Base-by-base conservation (phyloP, 2,329 filamentous ascomycete species). In the Helminthosporium solani region DNA sequence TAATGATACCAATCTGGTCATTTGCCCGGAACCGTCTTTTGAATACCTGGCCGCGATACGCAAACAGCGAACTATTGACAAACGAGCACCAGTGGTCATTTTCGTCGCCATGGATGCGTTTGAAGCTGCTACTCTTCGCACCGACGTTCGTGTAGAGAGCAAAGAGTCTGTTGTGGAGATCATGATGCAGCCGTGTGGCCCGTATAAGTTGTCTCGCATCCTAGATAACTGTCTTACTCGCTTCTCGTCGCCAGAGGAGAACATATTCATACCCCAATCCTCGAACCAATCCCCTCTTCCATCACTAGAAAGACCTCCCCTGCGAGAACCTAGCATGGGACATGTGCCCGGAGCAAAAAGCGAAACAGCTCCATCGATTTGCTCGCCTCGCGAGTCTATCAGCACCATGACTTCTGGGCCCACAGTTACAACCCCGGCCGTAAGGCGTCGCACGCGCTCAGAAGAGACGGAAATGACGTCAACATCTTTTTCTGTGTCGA, bases 171-270 rank as follows among this genome's bases (percentile, higher is more conserved):
- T 67, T 2, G 64, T 67, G 0, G 66, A 70, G 38, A 61, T 70
- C 3, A 58, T 67, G 20, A 63, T 63, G 2, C 67, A 70, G 25
- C 67, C 67, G n/a, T 64, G 62, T 40, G 66, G 66, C 18, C 64
- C 66, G 4, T 55, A 59, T 28, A 69, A 69, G 35, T 34, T 69
- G 12, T 64, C 66, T 2, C 56, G 56, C 33, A 50, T 64, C 12
- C 50, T 69, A 12, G 60, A 57, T 21, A 50, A 50, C 41, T 68
- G 65, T 43, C 48, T 68, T 16, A 52, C 64, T 34, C 64, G 62
- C 7, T 65, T 51, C 25, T 49, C 51, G n/a, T 49, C 44, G 15
- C 47, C 54, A 4, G 48, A 49, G 2, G 63, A 66, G 25, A 61
- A 64, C 33, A 14, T 58, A 7, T 40, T 11, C 15, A 28, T 21